A percentile compares a stretch with the other conserved stretches of the same genome.
phyloP scores from a whole-genome alignment of 805 yeast species.

The Metschnikowia similis region DNA sequence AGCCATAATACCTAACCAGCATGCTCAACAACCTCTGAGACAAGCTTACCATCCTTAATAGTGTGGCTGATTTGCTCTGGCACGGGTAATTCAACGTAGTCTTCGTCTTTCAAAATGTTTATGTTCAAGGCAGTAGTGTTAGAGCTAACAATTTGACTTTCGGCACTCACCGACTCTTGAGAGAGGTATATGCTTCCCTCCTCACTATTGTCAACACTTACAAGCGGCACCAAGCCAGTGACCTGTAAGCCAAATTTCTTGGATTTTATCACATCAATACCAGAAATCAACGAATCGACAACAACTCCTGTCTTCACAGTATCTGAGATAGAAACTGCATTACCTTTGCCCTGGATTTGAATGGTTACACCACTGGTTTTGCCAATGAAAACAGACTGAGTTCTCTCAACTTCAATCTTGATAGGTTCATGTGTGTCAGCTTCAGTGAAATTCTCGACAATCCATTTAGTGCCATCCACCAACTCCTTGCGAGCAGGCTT shows the following conservation, averaged over 20 bases:
- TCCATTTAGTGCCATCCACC: conserved; percentile 80
- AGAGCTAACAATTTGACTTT: conserved; percentile 66
- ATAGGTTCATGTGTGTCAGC: conserved; percentile 47
- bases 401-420: conserved; percentile 71
- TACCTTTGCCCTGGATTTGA: conserved; percentile 86
- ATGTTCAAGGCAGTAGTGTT: conserved; percentile 82
- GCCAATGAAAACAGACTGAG: conserved; percentile 87
- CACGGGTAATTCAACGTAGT: conserved; percentile 73
- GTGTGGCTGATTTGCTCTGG: conserved; percentile 91
- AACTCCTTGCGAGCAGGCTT: conserved; percentile 58
- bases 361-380: conserved; percentile 70
- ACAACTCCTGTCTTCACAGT: conserved; percentile 72
- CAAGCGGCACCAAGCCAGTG: conserved; percentile 74
- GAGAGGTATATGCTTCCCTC: conserved; percentile 79
- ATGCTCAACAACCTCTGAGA: conserved; percentile 75
- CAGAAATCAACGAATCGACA: conserved; percentile 79
- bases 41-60: conserved; percentile 56
- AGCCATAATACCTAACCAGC: conserved; percentile 46
- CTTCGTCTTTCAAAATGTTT: conserved; percentile 74
- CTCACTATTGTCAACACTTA: conserved; percentile 84
- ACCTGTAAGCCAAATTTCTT: conserved; percentile 80
- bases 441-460: conserved; percentile 71
- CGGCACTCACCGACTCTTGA: conserved; percentile 64
- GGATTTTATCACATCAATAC: conserved; percentile 83
- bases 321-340: conserved; percentile 76